These are phyloP conservation scores for Kockovaella imperatae DNA, from an alignment of 768 basidiomycete genomes.

Conservation along the genomic window DNA sequence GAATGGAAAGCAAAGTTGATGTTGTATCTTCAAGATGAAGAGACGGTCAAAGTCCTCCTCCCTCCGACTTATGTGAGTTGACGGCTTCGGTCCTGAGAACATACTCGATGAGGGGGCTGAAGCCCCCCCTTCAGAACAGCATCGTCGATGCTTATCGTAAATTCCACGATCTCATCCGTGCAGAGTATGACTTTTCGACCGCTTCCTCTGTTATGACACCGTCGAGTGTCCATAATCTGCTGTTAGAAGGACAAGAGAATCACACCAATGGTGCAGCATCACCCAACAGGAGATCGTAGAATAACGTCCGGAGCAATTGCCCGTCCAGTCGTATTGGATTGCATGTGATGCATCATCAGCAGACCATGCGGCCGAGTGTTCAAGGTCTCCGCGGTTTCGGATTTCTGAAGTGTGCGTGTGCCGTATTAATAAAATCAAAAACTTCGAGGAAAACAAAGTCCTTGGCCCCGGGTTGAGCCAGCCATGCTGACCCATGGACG, in stretches of 20 bases:
- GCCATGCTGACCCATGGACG: no score
- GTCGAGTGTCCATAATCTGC: constrained; percentile 18
- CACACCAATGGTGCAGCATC: no score
- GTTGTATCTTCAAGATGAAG: constrained; percentile 71
- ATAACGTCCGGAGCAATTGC: no score
- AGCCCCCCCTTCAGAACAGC: constrained; percentile 50
- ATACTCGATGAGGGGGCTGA: neutral
- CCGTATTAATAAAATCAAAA: no score
- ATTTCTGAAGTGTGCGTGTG: no score
- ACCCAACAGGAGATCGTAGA: no score
- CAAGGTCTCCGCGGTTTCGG: no score
- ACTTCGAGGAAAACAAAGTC: no score
- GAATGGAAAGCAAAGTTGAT: constrained; percentile 53
- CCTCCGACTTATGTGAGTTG: constrained; percentile 54
- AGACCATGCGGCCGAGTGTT: no score
- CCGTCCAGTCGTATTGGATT: no score
- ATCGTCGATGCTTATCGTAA: constrained; percentile 66
- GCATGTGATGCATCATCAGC: no score
- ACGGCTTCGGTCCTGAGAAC: neutral
- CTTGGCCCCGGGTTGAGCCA: no score
- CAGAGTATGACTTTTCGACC: constrained; percentile 47
- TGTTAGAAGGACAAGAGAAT: neutral
- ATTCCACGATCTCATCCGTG: constrained; percentile 58
- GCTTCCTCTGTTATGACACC: constrained; percentile 37
- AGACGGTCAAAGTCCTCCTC: constrained; percentile 69